phyloP scores from a whole-genome alignment of 1,139 yeast genomes.

The Sugiyamaella castrensis region DNA sequence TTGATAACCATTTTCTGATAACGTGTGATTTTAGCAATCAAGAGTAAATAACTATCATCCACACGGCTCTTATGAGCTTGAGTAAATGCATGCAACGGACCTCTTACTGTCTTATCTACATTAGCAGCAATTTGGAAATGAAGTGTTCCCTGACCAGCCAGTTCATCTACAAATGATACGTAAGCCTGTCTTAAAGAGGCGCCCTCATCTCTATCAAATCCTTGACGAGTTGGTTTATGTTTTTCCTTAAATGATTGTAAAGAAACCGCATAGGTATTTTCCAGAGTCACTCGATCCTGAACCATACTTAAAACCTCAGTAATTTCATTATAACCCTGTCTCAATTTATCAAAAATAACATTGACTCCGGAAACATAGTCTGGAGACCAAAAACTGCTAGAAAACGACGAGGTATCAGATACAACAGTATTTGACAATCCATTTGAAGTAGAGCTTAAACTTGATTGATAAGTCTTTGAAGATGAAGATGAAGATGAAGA shows the following conservation, averaged over 20 bases:
- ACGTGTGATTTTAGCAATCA: conserved; percentile 48
- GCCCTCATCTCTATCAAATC: conserved; percentile 43
- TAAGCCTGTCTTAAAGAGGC: conserved; percentile 53
- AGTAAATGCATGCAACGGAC: conserved; percentile 73
- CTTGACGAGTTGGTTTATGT: conserved; percentile 29
- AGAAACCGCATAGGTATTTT: conserved; percentile 57
- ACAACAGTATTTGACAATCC: conserved; percentile 1
- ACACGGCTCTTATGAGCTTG: conserved; percentile 64
- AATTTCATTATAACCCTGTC: conserved; percentile 68
- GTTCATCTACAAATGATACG: conserved; percentile 48
- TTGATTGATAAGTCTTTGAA: not conserved
- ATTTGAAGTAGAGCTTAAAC: conserved; percentile 6
- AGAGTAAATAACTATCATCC: conserved; percentile 52
- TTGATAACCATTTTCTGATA: conserved; percentile 47
- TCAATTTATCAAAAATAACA: conserved; percentile 58
- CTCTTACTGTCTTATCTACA: conserved; percentile 56
- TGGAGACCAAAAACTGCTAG: conserved; percentile 59
- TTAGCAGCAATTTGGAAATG: conserved; percentile 63
- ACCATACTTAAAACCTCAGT: conserved; percentile 60
- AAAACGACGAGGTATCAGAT: conserved; percentile 1
- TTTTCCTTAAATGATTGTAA: conserved; percentile 43
- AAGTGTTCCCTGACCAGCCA: conserved; percentile 58
- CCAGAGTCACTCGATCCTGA: conserved; percentile 62
- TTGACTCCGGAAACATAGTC: conserved; percentile 60
- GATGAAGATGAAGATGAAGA: conserved; percentile 2